A percentile compares a stretch with the other conserved stretches of the same genome.
Evolutionary conservation across 2,329 filamentous ascomycete species (phyloP).

Genomic region (Verticillium alfalfae): DNA sequence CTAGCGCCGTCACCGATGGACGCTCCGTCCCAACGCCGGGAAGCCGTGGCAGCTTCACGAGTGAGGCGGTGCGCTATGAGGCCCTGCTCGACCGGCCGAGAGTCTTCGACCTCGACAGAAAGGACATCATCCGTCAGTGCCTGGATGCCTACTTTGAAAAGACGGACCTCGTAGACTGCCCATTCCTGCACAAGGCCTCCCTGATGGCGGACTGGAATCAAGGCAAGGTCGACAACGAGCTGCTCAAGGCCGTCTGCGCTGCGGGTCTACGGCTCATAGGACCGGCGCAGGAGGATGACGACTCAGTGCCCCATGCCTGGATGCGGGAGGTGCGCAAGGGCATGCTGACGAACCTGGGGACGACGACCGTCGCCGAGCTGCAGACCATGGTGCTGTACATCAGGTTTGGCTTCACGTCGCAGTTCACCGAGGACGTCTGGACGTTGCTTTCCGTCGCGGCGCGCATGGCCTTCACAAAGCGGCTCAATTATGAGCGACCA

Average conservation of each 20-base stretch:
- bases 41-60: not conserved
- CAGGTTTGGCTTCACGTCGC: constrained; percentile 9
- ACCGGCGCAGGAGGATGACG: not conserved
- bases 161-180: constrained; percentile 7
- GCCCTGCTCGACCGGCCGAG: not conserved
- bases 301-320: constrained; percentile 6
- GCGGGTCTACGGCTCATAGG: constrained; percentile 4
- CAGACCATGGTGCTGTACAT: constrained; percentile 15
- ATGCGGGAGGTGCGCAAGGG: constrained; percentile 13
- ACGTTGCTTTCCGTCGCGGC: constrained; percentile 15
- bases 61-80: not conserved
- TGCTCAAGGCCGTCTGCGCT: constrained; percentile 16
- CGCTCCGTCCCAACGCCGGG: not conserved
- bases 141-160: constrained; percentile 18
- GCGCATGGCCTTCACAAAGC: constrained; percentile 16
- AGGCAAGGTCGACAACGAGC: constrained; percentile 10
- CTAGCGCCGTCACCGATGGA: not conserved
- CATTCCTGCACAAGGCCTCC: constrained; percentile 15
- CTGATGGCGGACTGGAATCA: constrained; percentile 17
- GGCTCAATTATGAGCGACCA: constrained; percentile 17
- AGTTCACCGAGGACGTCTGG: constrained; percentile 13
- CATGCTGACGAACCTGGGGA: not conserved
- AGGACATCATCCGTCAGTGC: not conserved
- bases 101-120: not conserved
- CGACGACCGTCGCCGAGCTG: constrained; percentile 7